Conservation (phyloP, 176 grass and related monocot genomes). For the Tillandsia fasciculata region DNA sequence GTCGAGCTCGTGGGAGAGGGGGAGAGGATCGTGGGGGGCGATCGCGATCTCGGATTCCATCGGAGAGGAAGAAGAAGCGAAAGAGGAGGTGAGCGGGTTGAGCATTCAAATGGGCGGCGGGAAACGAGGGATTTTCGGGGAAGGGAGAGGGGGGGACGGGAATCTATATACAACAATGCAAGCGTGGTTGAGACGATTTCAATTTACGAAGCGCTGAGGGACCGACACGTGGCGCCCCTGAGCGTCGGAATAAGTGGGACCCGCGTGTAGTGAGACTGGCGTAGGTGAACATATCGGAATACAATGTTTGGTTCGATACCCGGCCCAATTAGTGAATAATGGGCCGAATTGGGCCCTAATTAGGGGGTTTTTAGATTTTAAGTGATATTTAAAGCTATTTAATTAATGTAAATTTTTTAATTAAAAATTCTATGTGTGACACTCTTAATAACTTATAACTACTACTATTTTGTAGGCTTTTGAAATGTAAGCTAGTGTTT, state of each 20-base stretch:
- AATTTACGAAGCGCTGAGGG: not conserved
- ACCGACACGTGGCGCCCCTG: not conserved
- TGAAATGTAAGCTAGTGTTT: no score
- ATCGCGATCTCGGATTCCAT: conserved; percentile 29
- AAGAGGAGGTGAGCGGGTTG: not conserved
- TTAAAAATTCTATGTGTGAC: no score
- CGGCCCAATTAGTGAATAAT: no score
- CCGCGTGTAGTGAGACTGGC: not conserved
- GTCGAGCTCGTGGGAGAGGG: conserved; percentile 20
- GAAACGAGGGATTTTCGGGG: not conserved
- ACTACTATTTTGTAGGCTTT: no score
- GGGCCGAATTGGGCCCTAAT: no score
- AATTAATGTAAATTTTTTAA: no score
- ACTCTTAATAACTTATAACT: no score
- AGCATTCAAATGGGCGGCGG: conserved; percentile 42
- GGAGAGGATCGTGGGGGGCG: not conserved
- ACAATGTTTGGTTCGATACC: no score
- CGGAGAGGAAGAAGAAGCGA: not conserved
- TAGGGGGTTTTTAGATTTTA: no score
- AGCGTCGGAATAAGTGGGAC: not conserved
- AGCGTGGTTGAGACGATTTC: not conserved
- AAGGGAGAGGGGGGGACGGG: not conserved
- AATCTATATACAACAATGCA: not conserved
- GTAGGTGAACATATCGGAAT: no score
- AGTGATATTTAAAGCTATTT: no score